Conservation (phyloP, 768 basidiomycete species). For the Lepiota subincarnata region DNA sequence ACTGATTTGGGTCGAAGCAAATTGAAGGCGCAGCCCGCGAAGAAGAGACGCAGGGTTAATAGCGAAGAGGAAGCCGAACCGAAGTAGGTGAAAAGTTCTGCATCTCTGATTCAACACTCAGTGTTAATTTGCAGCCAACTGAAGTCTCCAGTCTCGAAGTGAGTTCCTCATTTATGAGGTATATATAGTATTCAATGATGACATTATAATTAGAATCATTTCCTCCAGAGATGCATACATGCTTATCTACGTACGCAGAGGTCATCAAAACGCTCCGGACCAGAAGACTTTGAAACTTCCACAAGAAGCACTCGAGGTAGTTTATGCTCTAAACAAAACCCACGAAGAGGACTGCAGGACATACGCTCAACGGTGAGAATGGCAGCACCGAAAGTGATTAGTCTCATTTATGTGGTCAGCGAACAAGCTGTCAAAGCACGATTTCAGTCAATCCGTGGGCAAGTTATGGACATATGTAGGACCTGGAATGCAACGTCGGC, state of each 20-base stretch:
- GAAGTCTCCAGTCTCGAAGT: background rate
- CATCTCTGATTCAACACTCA: background rate
- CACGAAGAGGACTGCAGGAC: slow-evolving; percentile 52
- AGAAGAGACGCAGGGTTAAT: slow-evolving; percentile 51
- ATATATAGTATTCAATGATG: background rate
- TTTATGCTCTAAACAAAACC: slow-evolving; percentile 48
- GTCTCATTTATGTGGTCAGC: slow-evolving; percentile 27
- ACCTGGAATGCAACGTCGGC: slow-evolving; percentile 52
- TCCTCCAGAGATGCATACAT: slow-evolving; percentile 91
- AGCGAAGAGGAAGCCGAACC: slow-evolving; percentile 46
- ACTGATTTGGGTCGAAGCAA: slow-evolving; percentile 17
- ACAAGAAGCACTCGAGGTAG: slow-evolving; percentile 45
- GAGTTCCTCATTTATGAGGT: slow-evolving; percentile 3
- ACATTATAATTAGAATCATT: slow-evolving; percentile 36
- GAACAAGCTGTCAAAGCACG: slow-evolving; percentile 33
- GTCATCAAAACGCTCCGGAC: slow-evolving; percentile 1
- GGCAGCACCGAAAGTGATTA: background rate
- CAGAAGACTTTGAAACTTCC: slow-evolving; percentile 43
- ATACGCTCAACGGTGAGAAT: slow-evolving; percentile 43
- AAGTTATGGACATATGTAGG: slow-evolving; percentile 57
- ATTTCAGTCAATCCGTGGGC: slow-evolving; percentile 49
- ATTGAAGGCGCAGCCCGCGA: slow-evolving; percentile 34
- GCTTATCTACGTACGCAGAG: slow-evolving; percentile 76
- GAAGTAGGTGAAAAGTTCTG: background rate
- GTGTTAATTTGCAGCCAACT: background rate